Evolutionary conservation across 2,329 filamentous ascomycete genomes (phyloP).

Genomic region (Orbilia ellipsospora): DNA sequence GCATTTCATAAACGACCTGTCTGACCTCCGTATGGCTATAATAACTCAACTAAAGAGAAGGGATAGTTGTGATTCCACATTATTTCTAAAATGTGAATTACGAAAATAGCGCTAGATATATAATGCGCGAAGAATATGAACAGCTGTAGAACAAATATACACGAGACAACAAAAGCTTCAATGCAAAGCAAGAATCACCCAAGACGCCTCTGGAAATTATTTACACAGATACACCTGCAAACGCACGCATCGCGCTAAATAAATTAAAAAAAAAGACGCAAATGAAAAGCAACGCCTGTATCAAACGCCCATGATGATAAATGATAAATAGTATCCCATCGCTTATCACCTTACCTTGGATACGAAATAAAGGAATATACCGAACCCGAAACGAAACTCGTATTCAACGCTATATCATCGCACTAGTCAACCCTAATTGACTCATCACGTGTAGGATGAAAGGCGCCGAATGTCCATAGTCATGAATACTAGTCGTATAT

Average conservation of each 20-base stretch:
- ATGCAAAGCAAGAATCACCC: neutral
- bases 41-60: too few relatives aligned
- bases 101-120: neutral
- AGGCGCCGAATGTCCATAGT: neutral
- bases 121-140: neutral
- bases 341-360: neutral
- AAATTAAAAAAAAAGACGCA: conserved; percentile 10
- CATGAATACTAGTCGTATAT: neutral
- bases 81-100: neutral
- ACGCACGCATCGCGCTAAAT: conserved; percentile 2
- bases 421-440: neutral
- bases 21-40: too few relatives aligned
- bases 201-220: neutral
- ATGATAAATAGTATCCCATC: conserved; percentile 6
- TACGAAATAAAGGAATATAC: neutral
- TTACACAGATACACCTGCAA: conserved; percentile 6
- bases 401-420: neutral
- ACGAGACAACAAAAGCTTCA: neutral
- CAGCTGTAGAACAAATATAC: neutral
- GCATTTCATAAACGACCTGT: too few relatives aligned
- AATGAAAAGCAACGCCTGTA: neutral
- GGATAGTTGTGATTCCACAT: neutral
- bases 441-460: neutral
- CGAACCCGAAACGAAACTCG: conserved; percentile 16
- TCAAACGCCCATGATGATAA: conserved; percentile 5